Evolutionary conservation across 2,329 filamentous ascomycete species (phyloP).

Genomic region (Pseudomassariella vexata): DNA sequence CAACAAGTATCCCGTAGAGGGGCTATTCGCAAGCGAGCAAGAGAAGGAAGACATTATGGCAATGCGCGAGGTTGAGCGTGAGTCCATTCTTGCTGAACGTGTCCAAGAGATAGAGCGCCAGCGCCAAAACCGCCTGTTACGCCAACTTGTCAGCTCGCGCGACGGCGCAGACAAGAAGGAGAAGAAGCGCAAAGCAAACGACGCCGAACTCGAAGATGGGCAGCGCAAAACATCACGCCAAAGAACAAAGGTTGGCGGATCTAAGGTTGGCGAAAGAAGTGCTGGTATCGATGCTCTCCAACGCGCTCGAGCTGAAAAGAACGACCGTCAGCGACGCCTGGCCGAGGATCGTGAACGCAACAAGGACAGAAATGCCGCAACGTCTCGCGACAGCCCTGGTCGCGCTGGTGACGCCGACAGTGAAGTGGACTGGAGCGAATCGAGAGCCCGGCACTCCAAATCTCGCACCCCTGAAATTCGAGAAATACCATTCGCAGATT

Average conservation of each 20-base stretch:
- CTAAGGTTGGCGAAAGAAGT: constrained; percentile 62
- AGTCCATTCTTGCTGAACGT: constrained; percentile 84
- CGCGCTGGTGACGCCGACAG: constrained; percentile 66
- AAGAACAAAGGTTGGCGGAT: constrained; percentile 60
- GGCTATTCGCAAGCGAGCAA: constrained; percentile 68
- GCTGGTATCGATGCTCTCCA: constrained; percentile 68
- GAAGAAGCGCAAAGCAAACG: constrained; percentile 73
- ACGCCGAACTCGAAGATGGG: constrained; percentile 72
- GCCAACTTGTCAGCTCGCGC: constrained; percentile 66
- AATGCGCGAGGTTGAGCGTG: constrained; percentile 85
- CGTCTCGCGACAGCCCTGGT: constrained; percentile 32
- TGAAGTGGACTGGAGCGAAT: constrained; percentile 67
- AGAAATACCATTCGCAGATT: constrained; percentile 63
- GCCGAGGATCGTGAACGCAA: constrained; percentile 55
- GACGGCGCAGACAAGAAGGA: constrained; percentile 59
- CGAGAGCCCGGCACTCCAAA: constrained; percentile 39
- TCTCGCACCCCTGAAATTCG: constrained; percentile 51
- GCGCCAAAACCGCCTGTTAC: constrained; percentile 75
- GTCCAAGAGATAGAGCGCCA: constrained; percentile 76
- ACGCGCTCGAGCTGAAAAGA: constrained; percentile 57
- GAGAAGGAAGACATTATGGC: constrained; percentile 77
- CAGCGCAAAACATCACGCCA: constrained; percentile 69
- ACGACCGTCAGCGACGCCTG: constrained; percentile 56
- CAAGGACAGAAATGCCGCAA: constrained; percentile 39
- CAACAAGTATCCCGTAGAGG: constrained; percentile 77